Base-by-base conservation (phyloP, 1,139 yeast species). In the Candida mesenterica region DNA sequence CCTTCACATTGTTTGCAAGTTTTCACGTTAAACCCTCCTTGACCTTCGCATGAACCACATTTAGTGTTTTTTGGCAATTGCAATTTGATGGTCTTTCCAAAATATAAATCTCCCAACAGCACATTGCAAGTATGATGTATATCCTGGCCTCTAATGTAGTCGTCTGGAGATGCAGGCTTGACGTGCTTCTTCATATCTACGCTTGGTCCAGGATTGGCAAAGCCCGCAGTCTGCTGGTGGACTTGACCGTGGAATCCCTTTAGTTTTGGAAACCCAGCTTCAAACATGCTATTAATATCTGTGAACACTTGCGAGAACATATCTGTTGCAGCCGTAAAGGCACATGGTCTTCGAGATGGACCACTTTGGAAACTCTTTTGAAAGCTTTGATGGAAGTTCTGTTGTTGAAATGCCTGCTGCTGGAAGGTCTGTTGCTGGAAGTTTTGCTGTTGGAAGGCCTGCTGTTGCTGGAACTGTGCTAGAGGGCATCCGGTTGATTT, bases 91-190 rank as follows among this genome's bases (percentile, higher is more conserved):
- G 58, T 56, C 42, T 71, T 73, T 2, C 82, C 82, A 27, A 49
- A 55, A 48, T 71, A 77, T 43, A 75, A 56, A 28, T 76, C 80
- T 4, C 59, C 61, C 36, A 76, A 51, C 0, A 73, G 48, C 30
- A 76, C 75, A 18, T 55, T 53, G 37, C 74, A 54, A 10, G 61
- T 61, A 49, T 77, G 80, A 32, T 56, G 61, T 34, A 77, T 76
- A 40, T 72, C 69, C 15, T 63, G 64, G 6, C 77, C 77, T 30
- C 60, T 65, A 7, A 39, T 43, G 14, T 47, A 36, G 9, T 37
- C 42, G 14, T 37, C 43, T 15, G 43, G 32, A 5, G 43, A 24
- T 4, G 44, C 44, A 2, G 52, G 49, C 18, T 42, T 42, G 23
- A 44, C 43, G 14, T 39, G 43, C 15, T 42, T 42, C 33, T 40